Base-by-base conservation (phyloP, 2,329 filamentous ascomycete species). In the Talaromyces sp. region DNA sequence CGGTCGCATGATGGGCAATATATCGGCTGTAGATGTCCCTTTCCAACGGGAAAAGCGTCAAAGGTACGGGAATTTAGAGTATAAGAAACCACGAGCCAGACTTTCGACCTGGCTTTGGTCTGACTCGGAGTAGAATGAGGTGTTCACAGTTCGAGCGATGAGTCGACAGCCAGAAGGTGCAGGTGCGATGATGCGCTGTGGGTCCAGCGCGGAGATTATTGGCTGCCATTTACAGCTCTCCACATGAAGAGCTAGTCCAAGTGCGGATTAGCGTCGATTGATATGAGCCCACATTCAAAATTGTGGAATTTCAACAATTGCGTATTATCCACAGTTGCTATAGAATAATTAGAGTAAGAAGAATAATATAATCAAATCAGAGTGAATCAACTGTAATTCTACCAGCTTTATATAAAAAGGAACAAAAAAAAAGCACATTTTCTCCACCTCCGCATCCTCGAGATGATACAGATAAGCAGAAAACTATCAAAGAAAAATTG, bases 1-100 rank as follows among this genome's bases (percentile, higher is more conserved):
- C 69, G 68, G 67, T 67, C 69, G 65, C 66, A 70, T 69, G 72
- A 75, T 75, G 67, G 60, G 67, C 60, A 62, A 51, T 27, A 26
- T 7, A 26, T n/a, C 35, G 14, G 35, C 35, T n/a, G 53, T 38
- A 52, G 2, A 26, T 24, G 24, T 21, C 11, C 24, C 24, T 29
- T 14, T 52, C 4, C 26, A 52, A 21, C 6, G 11, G 17, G 14
- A 11, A 52, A n/a, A 29, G 13, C 2, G 13, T 17, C 49, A n/a
- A 52, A 5, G 2, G 2, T 4, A 17, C 19, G 10, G 41, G 6
- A 26, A 5, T 17, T 41, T 14, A 41, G 38, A 19, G 5, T 1
- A 41, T 13, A 41, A 41, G 1, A 24, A 11, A 24, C 24, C 43
- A 21, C 49, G 21, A 29, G 21, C 5, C 49, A 52, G 49, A 52